Percentiles rank a stretch among this genome's conserved stretches.
phyloP scores from a whole-genome alignment of 1,284 basidiomycete species.

The Stygiomarasmius scandens region DNA sequence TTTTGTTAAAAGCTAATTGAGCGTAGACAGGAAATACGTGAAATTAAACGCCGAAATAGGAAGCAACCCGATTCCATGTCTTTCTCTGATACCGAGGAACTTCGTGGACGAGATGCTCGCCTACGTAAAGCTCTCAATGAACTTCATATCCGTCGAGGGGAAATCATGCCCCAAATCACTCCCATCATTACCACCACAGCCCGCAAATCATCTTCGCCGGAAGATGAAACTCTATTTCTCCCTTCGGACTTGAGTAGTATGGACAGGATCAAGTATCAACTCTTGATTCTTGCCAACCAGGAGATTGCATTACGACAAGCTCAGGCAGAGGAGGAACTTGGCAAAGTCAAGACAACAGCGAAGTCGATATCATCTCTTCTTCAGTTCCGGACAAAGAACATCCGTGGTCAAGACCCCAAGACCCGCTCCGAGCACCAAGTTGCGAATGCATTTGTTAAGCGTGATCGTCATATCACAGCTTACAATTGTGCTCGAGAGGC shows the following conservation, averaged over 20 bases:
- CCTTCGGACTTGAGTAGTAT: background rate
- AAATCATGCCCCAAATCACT: background rate
- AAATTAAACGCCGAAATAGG: background rate
- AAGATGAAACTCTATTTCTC: background rate
- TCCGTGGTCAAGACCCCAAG: background rate
- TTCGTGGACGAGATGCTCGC: background rate
- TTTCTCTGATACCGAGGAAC: background rate
- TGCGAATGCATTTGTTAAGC: background rate
- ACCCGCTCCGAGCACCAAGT: background rate
- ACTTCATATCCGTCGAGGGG: background rate
- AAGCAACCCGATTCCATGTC: background rate
- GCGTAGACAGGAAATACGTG: background rate
- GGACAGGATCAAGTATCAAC: background rate
- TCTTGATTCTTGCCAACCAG: background rate
- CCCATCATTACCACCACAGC: background rate
- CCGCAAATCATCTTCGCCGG: background rate
- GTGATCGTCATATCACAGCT: background rate
- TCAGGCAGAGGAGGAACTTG: background rate
- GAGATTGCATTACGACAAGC: background rate
- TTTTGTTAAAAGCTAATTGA: background rate
- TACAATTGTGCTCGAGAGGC: background rate
- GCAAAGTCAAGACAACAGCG: background rate
- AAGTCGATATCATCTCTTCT: background rate
- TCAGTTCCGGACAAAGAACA: background rate
- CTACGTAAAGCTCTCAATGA: conserved; percentile 2